These are phyloP conservation scores for Verticillium dahliae DNA, from an alignment of 2,329 filamentous ascomycete species.

Conservation along the genomic window DNA sequence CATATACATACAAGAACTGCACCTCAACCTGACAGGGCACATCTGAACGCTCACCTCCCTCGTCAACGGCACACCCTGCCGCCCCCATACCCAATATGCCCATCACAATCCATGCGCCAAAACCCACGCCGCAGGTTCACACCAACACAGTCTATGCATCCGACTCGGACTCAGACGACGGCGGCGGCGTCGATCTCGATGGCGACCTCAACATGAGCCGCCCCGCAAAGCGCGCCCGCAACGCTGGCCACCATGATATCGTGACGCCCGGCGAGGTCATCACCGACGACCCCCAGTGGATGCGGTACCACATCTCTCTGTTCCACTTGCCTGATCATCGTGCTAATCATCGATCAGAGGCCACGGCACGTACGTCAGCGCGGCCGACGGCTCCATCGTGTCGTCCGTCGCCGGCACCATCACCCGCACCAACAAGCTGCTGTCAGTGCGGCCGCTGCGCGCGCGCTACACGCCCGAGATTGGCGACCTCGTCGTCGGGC, in stretches of 20 bases:
- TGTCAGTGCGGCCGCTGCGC: slow-evolving; percentile 83
- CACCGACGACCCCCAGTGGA: slow-evolving; percentile 92
- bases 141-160: slow-evolving; percentile 16
- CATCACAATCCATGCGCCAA: slow-evolving; percentile 40
- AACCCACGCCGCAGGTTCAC: slow-evolving; percentile 19
- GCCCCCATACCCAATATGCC: slow-evolving; percentile 27
- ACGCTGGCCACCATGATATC: slow-evolving; percentile 41
- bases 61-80: not conserved
- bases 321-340: not conserved
- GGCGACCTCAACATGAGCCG: slow-evolving; percentile 38
- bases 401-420: slow-evolving; percentile 88
- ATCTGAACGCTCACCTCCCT: not conserved
- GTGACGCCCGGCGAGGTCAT: slow-evolving; percentile 87
- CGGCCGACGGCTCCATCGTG: slow-evolving; percentile 61
- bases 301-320: slow-evolving; percentile 48
- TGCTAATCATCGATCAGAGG: slow-evolving; percentile 47
- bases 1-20: not conserved
- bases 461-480: slow-evolving; percentile 95
- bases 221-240: slow-evolving; percentile 28
- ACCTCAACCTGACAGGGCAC: no score
- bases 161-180: slow-evolving; percentile 36
- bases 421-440: slow-evolving; percentile 91
- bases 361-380: slow-evolving; percentile 79
- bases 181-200: slow-evolving; percentile 34
- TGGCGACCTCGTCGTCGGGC: slow-evolving; percentile 87